These are phyloP conservation scores for Posidonia australis DNA, from an alignment of 106 monocot species.

Conservation along the genomic window DNA sequence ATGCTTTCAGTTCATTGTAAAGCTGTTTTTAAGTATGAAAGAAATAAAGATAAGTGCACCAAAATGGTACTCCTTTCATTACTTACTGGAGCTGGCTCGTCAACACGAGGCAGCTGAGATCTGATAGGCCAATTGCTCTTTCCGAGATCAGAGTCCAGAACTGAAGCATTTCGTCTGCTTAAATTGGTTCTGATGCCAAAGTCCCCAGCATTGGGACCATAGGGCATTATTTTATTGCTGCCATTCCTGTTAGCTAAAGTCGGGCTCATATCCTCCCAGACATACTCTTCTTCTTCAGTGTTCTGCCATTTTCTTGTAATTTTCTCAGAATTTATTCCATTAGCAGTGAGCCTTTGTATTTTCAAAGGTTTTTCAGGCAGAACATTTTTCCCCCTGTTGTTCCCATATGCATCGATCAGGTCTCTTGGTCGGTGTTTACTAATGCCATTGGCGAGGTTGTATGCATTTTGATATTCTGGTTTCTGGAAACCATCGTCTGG, in stretches of 20 bases:
- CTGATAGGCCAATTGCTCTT: constrained; percentile 7
- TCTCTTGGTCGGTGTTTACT: constrained; percentile 46
- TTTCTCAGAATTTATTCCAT: constrained; percentile 30
- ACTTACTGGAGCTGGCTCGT: not conserved
- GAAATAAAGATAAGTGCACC: constrained; percentile 20
- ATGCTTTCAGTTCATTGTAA: not conserved
- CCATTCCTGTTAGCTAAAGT: constrained; percentile 37
- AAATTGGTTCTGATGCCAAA: constrained; percentile 20
- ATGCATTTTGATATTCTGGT: constrained; percentile 7
- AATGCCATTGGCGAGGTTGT: constrained; percentile 25
- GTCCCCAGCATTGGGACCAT: constrained; percentile 17
- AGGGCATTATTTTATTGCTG: constrained; percentile 20
- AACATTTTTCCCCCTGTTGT: constrained; percentile 30
- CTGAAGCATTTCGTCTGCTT: constrained; percentile 17
- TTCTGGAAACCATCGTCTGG: constrained; percentile 13
- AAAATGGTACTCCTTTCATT: constrained; percentile 31
- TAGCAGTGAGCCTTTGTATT: constrained; percentile 32
- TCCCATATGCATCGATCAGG: constrained; percentile 85
- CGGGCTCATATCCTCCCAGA: constrained; percentile 97
- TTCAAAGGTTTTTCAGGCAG: constrained; percentile 43
- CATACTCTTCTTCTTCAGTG: constrained; percentile 90
- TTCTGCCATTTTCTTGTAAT: constrained; percentile 55
- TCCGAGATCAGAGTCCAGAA: constrained; percentile 30
- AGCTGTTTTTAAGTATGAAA: not conserved
- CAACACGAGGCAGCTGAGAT: not conserved